These are phyloP conservation scores for Gymnopilus junonius DNA, from an alignment of 768 basidiomycete species.

Conservation along the genomic window DNA sequence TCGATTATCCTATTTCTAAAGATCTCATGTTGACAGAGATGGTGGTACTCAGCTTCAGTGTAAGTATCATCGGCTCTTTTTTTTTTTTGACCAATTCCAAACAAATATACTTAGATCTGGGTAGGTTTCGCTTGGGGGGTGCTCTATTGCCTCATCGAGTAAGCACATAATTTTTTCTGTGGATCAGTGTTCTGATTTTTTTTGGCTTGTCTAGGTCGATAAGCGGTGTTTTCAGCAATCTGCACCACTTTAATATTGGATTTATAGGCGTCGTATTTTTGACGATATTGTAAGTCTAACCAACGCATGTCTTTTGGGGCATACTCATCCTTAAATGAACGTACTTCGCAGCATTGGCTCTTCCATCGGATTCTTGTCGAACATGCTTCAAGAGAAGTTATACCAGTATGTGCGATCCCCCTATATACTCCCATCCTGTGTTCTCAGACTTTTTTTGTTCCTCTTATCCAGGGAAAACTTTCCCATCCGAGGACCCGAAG, in stretches of 20 bases:
- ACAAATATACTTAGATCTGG: conserved; percentile 57
- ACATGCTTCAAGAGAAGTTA: conserved; percentile 51
- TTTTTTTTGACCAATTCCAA: conserved; percentile 11
- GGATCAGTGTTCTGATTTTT: background rate
- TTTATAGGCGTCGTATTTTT: conserved; percentile 64
- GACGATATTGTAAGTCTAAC: conserved; percentile 51
- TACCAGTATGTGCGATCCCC: conserved; percentile 44
- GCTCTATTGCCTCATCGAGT: conserved; percentile 70
- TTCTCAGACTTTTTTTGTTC: background rate
- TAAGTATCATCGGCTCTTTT: conserved; percentile 39
- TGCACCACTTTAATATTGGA: conserved; percentile 65
- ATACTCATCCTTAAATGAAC: background rate
- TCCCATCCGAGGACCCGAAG: conserved; percentile 50
- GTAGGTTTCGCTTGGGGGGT: conserved; percentile 80
- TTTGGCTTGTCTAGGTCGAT: conserved; percentile 47
- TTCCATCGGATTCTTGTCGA: conserved; percentile 49
- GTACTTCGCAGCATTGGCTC: conserved; percentile 52
- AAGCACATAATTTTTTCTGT: conserved; percentile 15
- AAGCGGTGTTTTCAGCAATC: conserved; percentile 52
- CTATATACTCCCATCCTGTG: background rate
- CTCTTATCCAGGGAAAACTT: conserved; percentile 36
- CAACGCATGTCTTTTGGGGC: background rate
- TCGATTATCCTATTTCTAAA: conserved; percentile 26
- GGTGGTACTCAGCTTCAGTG: conserved; percentile 73
- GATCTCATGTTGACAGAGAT: conserved; percentile 76